Base-by-base conservation (phyloP, 371 early-diverging fungal species). In the Entomophthora muscae region DNA sequence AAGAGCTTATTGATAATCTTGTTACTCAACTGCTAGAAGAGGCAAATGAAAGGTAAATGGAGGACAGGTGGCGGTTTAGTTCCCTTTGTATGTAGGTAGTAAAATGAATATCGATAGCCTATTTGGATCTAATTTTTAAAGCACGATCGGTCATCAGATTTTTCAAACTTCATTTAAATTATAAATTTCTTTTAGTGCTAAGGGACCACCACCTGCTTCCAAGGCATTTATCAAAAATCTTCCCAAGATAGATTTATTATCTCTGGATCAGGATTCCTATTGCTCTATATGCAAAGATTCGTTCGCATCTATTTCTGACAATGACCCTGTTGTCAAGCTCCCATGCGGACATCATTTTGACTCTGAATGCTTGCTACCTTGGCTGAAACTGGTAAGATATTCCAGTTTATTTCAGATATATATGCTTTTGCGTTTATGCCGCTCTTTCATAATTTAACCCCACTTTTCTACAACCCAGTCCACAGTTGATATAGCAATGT, bases 331-430 rank as follows among this genome's bases (percentile, higher is more conserved):
- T 27, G 78, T 79, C 17, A 61, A 66, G 21, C 70, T 85, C 42
- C 82, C 84, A 0, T 88, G 89, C 76, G 72, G 71, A 24, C 89
- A 88, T 67, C 65, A 71, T 56, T 88, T 79, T 68, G 86, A 88
- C 66, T 65, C 69, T 0, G 75, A 78, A 10, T 84, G 84, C 67
- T 77, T 84, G 30, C 68, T 73, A 2, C 80, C 78, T 5, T 84
- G 84, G 84, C 73, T 82, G 2, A 75, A 79, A 57, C 68, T 77
- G 55, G 78, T 77, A 69, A 29, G n/a, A n/a, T n/a, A n/a, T n/a
- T n/a, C n/a, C n/a, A n/a, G n/a, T n/a, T n/a, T n/a, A n/a, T n/a
- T n/a, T n/a, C n/a, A n/a, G n/a, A n/a, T n/a, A n/a, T n/a, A n/a
- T n/a, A n/a, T n/a, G n/a, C n/a, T n/a, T n/a, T n/a, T n/a, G n/a